Percentiles rank a stretch among this genome's conserved stretches.
phyloP scores from a whole-genome alignment of 768 basidiomycete species.

The Austroboletus eburneus region DNA sequence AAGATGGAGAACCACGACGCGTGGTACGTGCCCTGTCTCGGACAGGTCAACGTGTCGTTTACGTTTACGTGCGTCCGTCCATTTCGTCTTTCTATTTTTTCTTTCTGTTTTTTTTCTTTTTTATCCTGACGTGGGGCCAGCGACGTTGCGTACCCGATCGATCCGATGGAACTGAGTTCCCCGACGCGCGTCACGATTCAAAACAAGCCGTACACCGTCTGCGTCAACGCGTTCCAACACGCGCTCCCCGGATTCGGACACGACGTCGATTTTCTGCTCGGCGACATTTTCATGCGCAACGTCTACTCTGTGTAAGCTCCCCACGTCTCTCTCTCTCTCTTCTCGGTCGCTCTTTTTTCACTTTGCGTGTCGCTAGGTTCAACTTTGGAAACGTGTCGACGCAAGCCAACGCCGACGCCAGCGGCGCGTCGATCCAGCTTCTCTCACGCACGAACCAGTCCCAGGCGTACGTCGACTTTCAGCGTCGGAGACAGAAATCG shows the following conservation, averaged over 20 bases:
- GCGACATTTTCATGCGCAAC: constrained; percentile 44
- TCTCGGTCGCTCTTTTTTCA: neutral
- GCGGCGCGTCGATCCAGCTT: constrained; percentile 38
- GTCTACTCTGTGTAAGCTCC: constrained; percentile 39
- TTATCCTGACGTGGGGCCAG: constrained; percentile 12
- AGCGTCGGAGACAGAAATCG: constrained; percentile 3
- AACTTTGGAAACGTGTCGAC: constrained; percentile 38
- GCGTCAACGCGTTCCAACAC: constrained; percentile 32
- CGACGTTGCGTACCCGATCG: constrained; percentile 34
- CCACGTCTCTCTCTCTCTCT: neutral
- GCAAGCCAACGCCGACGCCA: constrained; percentile 7
- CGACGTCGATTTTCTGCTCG: constrained; percentile 39
- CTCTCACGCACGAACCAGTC: constrained; percentile 34
- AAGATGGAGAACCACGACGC: constrained; percentile 25
- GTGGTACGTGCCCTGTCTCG: constrained; percentile 37
- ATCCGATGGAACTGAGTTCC: constrained; percentile 42
- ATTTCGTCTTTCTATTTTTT: neutral
- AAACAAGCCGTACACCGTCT: constrained; percentile 36
- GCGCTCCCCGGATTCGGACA: constrained; percentile 21
- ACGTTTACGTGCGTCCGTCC: constrained; percentile 12
- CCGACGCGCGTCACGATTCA: constrained; percentile 23
- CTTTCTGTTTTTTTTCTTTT: neutral
- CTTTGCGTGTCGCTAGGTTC: constrained; percentile 26
- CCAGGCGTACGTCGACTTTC: constrained; percentile 32
- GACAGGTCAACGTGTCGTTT: constrained; percentile 28